Conservation (phyloP, 441 rosid species). For the Erysimum cheiri region DNA sequence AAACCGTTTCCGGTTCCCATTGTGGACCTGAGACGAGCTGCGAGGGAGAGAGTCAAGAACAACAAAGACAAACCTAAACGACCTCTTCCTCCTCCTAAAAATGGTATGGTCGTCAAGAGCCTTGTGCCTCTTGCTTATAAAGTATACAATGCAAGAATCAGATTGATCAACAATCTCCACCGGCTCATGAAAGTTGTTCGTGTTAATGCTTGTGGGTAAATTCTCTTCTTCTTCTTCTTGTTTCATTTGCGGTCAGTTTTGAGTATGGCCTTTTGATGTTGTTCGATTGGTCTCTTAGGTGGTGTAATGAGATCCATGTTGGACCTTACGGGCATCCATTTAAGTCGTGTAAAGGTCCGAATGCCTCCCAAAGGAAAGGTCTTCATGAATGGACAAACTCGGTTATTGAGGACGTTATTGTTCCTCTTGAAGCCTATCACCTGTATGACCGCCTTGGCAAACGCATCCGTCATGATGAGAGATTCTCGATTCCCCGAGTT, state of each 20-base stretch:
- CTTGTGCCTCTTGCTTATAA: constrained; percentile 76
- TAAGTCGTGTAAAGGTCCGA: constrained; percentile 86
- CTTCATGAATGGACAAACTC: constrained; percentile 84
- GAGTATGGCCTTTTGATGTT: constrained; percentile 7
- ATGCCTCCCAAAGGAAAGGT: constrained; percentile 73
- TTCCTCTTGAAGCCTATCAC: constrained; percentile 81
- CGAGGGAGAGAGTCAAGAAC: constrained; percentile 84
- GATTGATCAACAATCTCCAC: constrained; percentile 80
- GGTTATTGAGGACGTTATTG: constrained; percentile 66
- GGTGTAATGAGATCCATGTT: constrained; percentile 90
- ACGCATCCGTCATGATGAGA: constrained; percentile 79
- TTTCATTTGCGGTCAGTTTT: too few species aligned
- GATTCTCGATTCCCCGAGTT: constrained; percentile 79
- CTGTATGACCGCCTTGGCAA: constrained; percentile 79
- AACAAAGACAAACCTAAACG: constrained; percentile 67
- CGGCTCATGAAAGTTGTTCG: constrained; percentile 81
- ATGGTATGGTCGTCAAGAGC: constrained; percentile 73
- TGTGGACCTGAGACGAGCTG: constrained; percentile 86
- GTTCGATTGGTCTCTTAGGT: constrained; percentile 49
- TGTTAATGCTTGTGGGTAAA: constrained; percentile 90
- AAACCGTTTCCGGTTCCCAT: constrained; percentile 88
- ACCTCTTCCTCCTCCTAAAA: constrained; percentile 72
- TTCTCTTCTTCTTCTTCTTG: constrained; percentile 30
- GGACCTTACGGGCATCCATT: constrained; percentile 91
- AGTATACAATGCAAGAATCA: constrained; percentile 72